Conservation (phyloP, 768 basidiomycete genomes). For the Coprinopsis marcescibilis region DNA sequence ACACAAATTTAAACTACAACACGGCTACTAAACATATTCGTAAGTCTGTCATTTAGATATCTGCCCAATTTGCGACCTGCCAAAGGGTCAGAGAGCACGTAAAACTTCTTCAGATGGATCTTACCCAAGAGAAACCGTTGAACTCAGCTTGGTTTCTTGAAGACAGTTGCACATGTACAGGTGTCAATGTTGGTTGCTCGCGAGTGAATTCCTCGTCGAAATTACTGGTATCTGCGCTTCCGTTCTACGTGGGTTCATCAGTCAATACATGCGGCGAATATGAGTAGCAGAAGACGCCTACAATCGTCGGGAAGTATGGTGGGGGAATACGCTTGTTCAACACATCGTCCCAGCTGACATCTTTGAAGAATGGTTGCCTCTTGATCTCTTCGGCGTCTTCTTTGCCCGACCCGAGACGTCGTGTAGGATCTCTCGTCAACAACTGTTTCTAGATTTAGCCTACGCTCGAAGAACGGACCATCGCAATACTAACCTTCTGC, state of each 20-base stretch:
- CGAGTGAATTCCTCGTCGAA: constrained; percentile 97
- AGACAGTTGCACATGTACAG: constrained; percentile 91
- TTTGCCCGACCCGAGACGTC: constrained; percentile 87
- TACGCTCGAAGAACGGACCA: not conserved
- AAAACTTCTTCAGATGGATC: not conserved
- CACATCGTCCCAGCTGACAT: constrained; percentile 96
- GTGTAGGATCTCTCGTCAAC: constrained; percentile 84
- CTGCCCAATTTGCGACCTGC: constrained; percentile 56
- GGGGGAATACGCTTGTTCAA: constrained; percentile 94
- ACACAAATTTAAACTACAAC: constrained; percentile 16
- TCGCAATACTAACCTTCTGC: constrained; percentile 62
- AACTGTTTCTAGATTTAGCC: constrained; percentile 43
- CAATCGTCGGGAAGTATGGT: constrained; percentile 95
- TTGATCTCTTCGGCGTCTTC: constrained; percentile 97
- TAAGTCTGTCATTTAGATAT: constrained; percentile 34
- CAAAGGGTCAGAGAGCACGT: constrained; percentile 2
- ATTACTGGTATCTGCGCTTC: constrained; percentile 84
- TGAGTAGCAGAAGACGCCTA: constrained; percentile 32
- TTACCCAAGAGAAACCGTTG: constrained; percentile 93
- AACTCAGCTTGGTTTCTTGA: constrained; percentile 91
- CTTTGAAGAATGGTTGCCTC: constrained; percentile 96
- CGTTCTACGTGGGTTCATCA: constrained; percentile 44
- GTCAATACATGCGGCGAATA: not conserved
- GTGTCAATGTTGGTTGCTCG: constrained; percentile 95
- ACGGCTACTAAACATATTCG: constrained; percentile 1